Evolutionary conservation across 805 yeast genomes (phyloP).

Genomic region (Novakomyces olei): DNA sequence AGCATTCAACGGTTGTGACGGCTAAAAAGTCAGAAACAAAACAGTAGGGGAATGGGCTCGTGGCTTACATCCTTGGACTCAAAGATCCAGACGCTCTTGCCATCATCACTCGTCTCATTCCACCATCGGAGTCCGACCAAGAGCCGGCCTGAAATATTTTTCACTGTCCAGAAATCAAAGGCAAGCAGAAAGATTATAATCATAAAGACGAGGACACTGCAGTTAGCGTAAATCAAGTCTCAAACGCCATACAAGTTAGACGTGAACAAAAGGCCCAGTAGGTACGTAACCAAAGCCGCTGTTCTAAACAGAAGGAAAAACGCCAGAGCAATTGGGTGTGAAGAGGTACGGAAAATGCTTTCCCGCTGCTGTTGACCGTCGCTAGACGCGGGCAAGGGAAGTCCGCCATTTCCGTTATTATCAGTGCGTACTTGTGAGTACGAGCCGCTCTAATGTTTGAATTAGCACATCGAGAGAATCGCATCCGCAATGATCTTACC

Average conservation of each 20-base stretch:
- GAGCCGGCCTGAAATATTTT: slow-evolving; percentile 73
- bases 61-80: slow-evolving; percentile 47
- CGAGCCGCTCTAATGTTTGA: too few relatives aligned
- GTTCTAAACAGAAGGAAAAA: slow-evolving; percentile 25
- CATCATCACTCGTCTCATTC: slow-evolving; percentile 55
- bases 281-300: slow-evolving; percentile 39
- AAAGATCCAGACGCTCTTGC: slow-evolving; percentile 66
- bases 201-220: slow-evolving; percentile 51
- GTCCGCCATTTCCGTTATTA: too few relatives aligned
- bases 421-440: too few relatives aligned
- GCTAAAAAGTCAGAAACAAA: slow-evolving; percentile 12
- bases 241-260: slow-evolving; percentile 24
- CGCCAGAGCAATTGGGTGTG: slow-evolving; percentile 62
- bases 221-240: slow-evolving; percentile 1
- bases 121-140: slow-evolving; percentile 87
- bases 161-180: slow-evolving; percentile 84
- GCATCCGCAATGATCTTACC: too few relatives aligned
- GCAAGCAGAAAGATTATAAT: slow-evolving; percentile 52
- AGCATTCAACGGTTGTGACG: slow-evolving; percentile 47
- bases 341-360: slow-evolving; percentile 24
- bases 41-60: too few relatives aligned
- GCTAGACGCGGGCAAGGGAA: too few relatives aligned
- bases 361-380: too few relatives aligned
- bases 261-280: slow-evolving; percentile 51
- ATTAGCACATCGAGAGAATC: too few relatives aligned